phyloP scores from a whole-genome alignment of 164 flowering plant genomes.

The Tetracentron sinense region DNA sequence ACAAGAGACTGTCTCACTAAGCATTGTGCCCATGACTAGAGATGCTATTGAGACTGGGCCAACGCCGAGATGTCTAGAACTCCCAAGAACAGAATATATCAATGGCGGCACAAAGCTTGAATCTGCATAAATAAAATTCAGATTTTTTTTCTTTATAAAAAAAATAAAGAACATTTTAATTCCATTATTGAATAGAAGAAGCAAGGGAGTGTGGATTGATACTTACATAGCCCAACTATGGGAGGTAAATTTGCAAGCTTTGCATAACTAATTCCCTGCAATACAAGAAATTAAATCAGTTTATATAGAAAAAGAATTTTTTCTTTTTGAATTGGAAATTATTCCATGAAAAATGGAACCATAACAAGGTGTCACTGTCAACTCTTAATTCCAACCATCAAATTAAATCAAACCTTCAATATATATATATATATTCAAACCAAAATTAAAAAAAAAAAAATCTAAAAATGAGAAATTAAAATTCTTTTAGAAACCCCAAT shows the following conservation, averaged over 20 bases:
- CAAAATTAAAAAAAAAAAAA: too few species aligned
- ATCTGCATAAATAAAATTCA: conserved; percentile 46
- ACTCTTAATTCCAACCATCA: too few species aligned
- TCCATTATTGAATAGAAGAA: not conserved
- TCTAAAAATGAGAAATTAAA: too few species aligned
- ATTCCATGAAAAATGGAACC: too few species aligned
- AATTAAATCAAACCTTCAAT: too few species aligned
- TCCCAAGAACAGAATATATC: conserved; percentile 53
- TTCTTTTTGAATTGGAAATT: too few species aligned
- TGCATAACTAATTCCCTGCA: conserved; percentile 78
- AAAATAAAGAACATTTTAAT: too few species aligned
- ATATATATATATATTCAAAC: too few species aligned
- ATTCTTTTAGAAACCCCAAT: too few species aligned
- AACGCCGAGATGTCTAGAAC: conserved; percentile 55
- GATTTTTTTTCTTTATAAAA: too few species aligned
- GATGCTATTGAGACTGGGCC: too few species aligned
- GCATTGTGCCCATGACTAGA: conserved; percentile 60
- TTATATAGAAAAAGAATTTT: not conserved
- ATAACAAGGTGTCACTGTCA: too few species aligned
- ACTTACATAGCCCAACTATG: conserved; percentile 66
- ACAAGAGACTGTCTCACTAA: conserved; percentile 38
- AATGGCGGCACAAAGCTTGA: conserved; percentile 68
- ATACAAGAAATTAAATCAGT: not conserved
- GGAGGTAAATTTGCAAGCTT: conserved; percentile 77
- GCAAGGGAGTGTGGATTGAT: not conserved